phyloP scores from a whole-genome alignment of 2,329 filamentous ascomycete genomes.

The Apiospora rasikravindrae region DNA sequence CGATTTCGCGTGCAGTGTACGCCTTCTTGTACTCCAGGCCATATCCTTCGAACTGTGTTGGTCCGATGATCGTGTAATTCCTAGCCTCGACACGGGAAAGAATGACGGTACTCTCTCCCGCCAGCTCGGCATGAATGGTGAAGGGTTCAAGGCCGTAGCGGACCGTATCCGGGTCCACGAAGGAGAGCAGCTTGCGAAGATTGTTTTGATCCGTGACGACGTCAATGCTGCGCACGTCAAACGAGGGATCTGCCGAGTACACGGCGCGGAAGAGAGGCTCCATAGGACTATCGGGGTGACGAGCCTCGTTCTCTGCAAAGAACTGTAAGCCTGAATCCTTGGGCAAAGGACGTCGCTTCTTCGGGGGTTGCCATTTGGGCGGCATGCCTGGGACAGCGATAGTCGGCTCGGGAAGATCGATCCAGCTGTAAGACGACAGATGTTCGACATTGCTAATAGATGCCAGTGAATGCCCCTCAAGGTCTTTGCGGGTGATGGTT shows the following conservation, averaged over 20 bases:
- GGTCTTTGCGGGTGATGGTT: background rate
- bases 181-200: conserved; percentile 53
- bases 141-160: conserved; percentile 41
- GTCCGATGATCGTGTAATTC: conserved; percentile 36
- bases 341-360: conserved; percentile 30
- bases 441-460: conserved; percentile 45
- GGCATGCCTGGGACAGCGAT: conserved; percentile 52
- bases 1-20: conserved; percentile 43
- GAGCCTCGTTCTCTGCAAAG: conserved; percentile 51
- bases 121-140: conserved; percentile 47
- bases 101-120: conserved; percentile 41
- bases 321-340: conserved; percentile 49
- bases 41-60: conserved; percentile 46
- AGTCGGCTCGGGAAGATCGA: conserved; percentile 45
- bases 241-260: conserved; percentile 43
- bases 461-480: conserved; percentile 20
- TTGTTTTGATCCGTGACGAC: conserved; percentile 54
- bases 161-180: conserved; percentile 40
- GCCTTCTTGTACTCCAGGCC: conserved; percentile 52
- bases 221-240: conserved; percentile 45
- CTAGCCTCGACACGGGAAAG: conserved; percentile 42
- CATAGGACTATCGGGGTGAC: conserved; percentile 48
- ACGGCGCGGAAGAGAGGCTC: conserved; percentile 54
- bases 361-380: conserved; percentile 44
- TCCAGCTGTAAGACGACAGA: conserved; percentile 57